Base-by-base conservation (phyloP, 495 filamentous ascomycete genomes). In the Daldinia loculata region DNA sequence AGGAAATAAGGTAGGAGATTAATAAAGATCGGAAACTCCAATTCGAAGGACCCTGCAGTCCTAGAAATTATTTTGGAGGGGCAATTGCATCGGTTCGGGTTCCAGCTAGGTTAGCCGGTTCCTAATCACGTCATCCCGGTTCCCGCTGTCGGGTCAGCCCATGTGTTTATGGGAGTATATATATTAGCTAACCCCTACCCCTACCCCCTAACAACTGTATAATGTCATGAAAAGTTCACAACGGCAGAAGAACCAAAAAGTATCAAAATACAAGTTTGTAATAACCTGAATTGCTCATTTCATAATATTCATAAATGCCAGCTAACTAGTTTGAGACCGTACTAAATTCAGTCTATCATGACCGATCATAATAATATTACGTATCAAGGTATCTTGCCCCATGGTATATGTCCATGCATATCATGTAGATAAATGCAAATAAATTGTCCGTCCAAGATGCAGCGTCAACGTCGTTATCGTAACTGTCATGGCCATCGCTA, bases 61-160 rank as follows among this genome's bases (percentile, higher is more conserved):
- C 12, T 32, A 38, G 6, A 27, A 32, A 56, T 36, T 34, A 24
- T 36, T 56, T 56, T 56, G 29, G 53, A 32, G 53, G 53, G 53
- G 53, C 53, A 56, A 30, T 6, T 56, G 15, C n/a, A 19, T 2
- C 51, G 58, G 63, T 56, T 68, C 60, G 68, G 68, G 19, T 66
- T 59, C 69, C 63, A 71, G 69, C 63, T 45, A 63, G 36, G 69
- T 59, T 45, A 63, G 36, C 69, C 63, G 59, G 69, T 43, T 15
- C 34, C 17, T 14, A 59, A 74, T 50, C 66, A 74, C 70, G 66
- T 73, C 70, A 73, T 73, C 61, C 70, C 70, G 70, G 70, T 27
- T 73, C 38, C 70, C 70, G 70, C 65, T 27, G 34, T 72, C 59
- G 69, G 65, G 29, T 39, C 27, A 26, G 26, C 50, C 22, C 24